Base-by-base conservation (phyloP, 768 basidiomycete genomes). In the Infundibulicybe gibba region DNA sequence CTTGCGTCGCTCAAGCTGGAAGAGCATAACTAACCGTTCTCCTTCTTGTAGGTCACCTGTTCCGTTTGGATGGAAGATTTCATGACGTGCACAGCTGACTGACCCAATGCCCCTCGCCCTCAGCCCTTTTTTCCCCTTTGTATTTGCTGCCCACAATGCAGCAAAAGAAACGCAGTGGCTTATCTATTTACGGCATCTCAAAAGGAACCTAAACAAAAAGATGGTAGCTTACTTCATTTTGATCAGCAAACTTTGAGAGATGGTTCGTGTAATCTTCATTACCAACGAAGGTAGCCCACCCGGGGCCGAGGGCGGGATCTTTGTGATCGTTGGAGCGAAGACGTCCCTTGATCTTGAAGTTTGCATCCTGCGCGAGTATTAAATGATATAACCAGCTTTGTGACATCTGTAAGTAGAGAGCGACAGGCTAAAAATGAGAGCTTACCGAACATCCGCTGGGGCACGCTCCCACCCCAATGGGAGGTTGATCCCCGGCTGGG, bases 41-140 rank as follows among this genome's bases (percentile, higher is more conserved):
- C 66, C 66, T 41, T 57, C 57, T 35, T 63, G 64, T 4, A 67
- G 47, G 47, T 68, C 65, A 2, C 58, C 65, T 8, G 61, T 48
- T 3, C 60, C 61, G 11, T 50, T 50, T 14, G 53, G 46, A 30
- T 50, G 44, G 20, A 61, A 46, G 41, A 63, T 51, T 45, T 60
- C 58, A 17, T 60, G 56, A 4, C 57, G 44, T 9, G 56, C 53
- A 51, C 63, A 63, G 6, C 40, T 50, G 1, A 56, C 56, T 4
- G 44, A 50, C 9, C 44, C 57, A 4, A 66, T 50, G 2, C 66
- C 65, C 0, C 58, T 60, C 14, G 52, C 49, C 5, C 51, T 31
- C 16, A 63, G 37, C 2, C 60, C 62, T 16, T 44, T 53, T 2
- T 58, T 53, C 13, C 48, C 49, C 44, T 54, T 60, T 2, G 42